phyloP scores from a whole-genome alignment of 306 rosid species.

The Medicago lupulina region DNA sequence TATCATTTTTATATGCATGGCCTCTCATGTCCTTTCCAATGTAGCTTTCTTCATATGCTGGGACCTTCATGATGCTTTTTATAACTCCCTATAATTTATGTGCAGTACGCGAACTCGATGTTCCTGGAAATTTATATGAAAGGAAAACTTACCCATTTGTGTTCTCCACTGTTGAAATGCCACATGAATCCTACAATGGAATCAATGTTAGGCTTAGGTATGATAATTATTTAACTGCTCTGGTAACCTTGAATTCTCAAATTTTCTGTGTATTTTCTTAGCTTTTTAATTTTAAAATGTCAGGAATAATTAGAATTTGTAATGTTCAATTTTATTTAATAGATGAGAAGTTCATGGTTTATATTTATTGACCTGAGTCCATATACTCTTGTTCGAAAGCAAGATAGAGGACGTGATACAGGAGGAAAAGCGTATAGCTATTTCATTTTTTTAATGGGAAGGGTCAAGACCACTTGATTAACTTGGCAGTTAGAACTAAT shows the following conservation, averaged over 20 bases:
- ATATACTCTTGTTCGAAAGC: neutral
- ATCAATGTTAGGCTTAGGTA: slow-evolving; percentile 94
- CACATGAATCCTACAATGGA: slow-evolving; percentile 51
- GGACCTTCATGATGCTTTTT: slow-evolving; percentile 18
- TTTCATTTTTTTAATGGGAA: neutral
- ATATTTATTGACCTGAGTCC: neutral
- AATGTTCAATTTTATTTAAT: neutral
- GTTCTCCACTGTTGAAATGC: slow-evolving; percentile 97
- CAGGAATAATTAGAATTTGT: neutral
- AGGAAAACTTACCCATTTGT: slow-evolving; percentile 88
- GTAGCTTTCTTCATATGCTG: neutral
- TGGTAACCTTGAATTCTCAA: neutral
- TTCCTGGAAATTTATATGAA: slow-evolving; percentile 95
- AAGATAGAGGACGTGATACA: neutral
- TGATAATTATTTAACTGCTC: slow-evolving; percentile 12
- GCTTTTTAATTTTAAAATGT: neutral
- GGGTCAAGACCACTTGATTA: neutral
- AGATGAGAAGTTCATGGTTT: slow-evolving; percentile 19
- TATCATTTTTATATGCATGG: neutral
- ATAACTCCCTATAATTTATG: slow-evolving; percentile 13
- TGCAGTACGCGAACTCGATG: slow-evolving; percentile 92
- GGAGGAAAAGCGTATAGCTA: neutral
- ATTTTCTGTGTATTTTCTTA: neutral
- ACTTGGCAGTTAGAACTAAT: neutral
- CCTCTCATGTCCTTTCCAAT: neutral